A percentile compares a stretch with the other conserved stretches of the same genome.
These are phyloP conservation scores for Farysia itapuensis DNA, from an alignment of 1,284 basidiomycete genomes.

Conservation along the genomic window DNA sequence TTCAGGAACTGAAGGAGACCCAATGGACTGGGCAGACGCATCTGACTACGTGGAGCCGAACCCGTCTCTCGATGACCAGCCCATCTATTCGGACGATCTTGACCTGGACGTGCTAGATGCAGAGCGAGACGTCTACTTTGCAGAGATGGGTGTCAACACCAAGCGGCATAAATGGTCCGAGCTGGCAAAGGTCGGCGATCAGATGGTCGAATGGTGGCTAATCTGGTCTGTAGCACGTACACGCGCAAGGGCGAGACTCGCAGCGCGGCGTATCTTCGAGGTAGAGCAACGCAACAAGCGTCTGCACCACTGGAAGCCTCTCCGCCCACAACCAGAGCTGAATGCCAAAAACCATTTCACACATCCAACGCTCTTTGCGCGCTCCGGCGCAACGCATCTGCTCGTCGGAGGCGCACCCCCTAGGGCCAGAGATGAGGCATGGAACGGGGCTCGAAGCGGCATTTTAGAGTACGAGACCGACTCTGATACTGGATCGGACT, in stretches of 20 bases:
- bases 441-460: constrained; percentile 9
- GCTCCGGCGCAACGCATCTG: constrained; percentile 32
- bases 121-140: constrained; percentile 32
- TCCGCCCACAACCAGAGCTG: constrained; percentile 25
- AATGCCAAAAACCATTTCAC: constrained; percentile 42
- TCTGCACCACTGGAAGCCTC: constrained; percentile 14
- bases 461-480: constrained; percentile 16
- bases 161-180: no score
- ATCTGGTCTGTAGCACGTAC: constrained; percentile 33
- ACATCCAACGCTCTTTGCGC: constrained; percentile 41
- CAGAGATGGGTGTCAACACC: constrained; percentile 39
- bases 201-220: constrained; percentile 36
- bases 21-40: constrained; percentile 33
- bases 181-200: constrained; percentile 24
- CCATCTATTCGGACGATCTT: constrained; percentile 34
- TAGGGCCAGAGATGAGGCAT: constrained; percentile 12
- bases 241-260: constrained; percentile 24
- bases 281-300: constrained; percentile 14
- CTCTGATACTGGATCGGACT: constrained; percentile 22
- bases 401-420: constrained; percentile 33
- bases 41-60: constrained; percentile 10
- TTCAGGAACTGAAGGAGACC: constrained; percentile 31
- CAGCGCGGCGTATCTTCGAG: constrained; percentile 24
- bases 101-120: constrained; percentile 37
- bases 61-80: constrained; percentile 21